Evolutionary conservation across 1,284 basidiomycete genomes (phyloP).

Genomic region (Trichosporon coremiiforme): DNA sequence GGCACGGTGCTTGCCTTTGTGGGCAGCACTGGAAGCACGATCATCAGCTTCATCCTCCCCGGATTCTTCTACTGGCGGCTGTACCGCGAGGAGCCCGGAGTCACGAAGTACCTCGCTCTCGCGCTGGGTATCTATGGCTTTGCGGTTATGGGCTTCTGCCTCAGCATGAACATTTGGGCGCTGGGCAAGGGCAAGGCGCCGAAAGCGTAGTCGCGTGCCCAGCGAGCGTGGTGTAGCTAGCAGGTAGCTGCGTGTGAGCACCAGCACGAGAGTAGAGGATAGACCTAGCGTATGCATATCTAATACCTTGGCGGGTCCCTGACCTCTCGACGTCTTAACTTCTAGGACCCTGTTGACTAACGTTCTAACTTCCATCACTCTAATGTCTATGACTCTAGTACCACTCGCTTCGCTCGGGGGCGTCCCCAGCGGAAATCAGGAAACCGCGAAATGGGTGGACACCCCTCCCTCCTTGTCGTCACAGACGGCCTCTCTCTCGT

Average conservation of each 20-base stretch:
- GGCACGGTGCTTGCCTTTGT: slow-evolving; percentile 91
- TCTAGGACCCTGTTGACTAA: too few species aligned
- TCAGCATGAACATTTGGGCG: slow-evolving; percentile 74
- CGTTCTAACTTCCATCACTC: too few species aligned
- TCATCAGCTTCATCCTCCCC: slow-evolving; percentile 93
- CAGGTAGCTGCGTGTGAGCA: background rate
- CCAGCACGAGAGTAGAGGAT: too few species aligned
- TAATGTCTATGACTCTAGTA: background rate
- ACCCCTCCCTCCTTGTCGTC: background rate
- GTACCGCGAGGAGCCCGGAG: slow-evolving; percentile 67
- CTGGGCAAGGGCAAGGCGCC: slow-evolving; percentile 44
- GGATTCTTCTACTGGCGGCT: slow-evolving; percentile 64
- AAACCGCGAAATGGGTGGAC: background rate
- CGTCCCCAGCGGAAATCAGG: too few species aligned
- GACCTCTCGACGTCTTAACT: too few species aligned
- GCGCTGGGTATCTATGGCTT: slow-evolving; percentile 73
- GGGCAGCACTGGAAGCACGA: slow-evolving; percentile 93
- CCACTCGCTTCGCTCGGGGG: too few species aligned
- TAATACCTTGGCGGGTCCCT: too few species aligned
- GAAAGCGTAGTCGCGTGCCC: background rate
- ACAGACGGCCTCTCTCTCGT: background rate
- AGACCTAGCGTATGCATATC: too few species aligned
- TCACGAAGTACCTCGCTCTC: slow-evolving; percentile 66
- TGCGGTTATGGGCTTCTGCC: slow-evolving; percentile 81
- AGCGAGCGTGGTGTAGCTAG: background rate